phyloP scores from a whole-genome alignment of 495 filamentous ascomycete genomes.

The Letharia columbiana region DNA sequence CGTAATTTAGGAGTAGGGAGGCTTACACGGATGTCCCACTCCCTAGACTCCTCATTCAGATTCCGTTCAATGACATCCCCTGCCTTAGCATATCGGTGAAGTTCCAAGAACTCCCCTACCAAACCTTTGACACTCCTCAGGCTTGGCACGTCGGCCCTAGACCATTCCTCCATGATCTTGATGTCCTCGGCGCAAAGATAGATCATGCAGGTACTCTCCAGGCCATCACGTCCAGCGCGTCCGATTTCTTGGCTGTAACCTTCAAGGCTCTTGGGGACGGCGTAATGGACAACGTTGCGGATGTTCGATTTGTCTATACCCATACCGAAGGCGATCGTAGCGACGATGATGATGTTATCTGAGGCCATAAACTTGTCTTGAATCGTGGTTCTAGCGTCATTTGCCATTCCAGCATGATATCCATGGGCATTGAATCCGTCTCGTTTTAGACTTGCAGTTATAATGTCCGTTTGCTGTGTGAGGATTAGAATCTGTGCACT shows the following conservation, averaged over 20 bases:
- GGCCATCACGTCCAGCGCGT: conserved; percentile 47
- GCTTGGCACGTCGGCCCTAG: conserved; percentile 47
- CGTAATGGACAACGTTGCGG: conserved; percentile 49
- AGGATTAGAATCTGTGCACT: not conserved
- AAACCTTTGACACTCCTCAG: conserved; percentile 35
- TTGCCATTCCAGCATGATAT: conserved; percentile 48
- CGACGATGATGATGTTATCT: conserved; percentile 42
- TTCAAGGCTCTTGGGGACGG: conserved; percentile 46
- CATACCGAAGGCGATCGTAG: conserved; percentile 56
- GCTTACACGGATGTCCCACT: conserved; percentile 40
- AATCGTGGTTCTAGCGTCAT: conserved; percentile 32
- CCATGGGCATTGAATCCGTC: conserved; percentile 35
- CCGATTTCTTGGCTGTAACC: conserved; percentile 55
- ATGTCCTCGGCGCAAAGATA: conserved; percentile 47
- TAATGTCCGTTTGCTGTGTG: conserved; percentile 34
- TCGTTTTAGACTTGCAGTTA: conserved; percentile 31
- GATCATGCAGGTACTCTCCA: conserved; percentile 44
- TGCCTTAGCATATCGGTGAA: conserved; percentile 22
- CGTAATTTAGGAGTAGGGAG: no score
- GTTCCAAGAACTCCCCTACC: conserved; percentile 39
- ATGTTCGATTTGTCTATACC: conserved; percentile 52
- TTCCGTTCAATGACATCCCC: conserved; percentile 41
- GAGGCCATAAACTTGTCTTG: conserved; percentile 48
- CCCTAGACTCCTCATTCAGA: conserved; percentile 33
- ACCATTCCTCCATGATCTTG: conserved; percentile 45